These are phyloP conservation scores for Exophiala xenobiotica DNA, from an alignment of 2,329 filamentous ascomycete species.

Conservation along the genomic window DNA sequence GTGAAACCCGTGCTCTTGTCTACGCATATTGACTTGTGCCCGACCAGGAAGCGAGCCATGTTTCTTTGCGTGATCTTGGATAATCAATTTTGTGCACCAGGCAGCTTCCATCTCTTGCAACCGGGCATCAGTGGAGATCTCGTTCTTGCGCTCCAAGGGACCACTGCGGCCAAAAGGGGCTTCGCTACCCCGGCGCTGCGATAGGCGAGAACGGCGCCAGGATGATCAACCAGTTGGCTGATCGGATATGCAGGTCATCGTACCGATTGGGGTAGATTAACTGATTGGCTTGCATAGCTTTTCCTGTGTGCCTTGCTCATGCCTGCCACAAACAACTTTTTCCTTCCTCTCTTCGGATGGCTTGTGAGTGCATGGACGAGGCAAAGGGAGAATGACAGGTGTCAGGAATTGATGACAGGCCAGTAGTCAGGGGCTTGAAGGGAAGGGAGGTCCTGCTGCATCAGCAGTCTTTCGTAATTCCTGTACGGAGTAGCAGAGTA, in stretches of 20 bases:
- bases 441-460: not conserved
- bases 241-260: slow-evolving; percentile 26
- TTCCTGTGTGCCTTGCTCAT: slow-evolving; percentile 4
- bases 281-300: slow-evolving; percentile 18
- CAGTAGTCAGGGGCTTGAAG: not conserved
- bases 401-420: not conserved
- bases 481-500: not conserved
- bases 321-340: not conserved
- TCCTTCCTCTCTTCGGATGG: no score
- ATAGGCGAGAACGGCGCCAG: slow-evolving; percentile 25
- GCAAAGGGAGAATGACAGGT: not conserved
- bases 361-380: not conserved
- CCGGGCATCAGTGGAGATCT: not conserved
- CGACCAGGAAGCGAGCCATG: no score
- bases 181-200: slow-evolving; percentile 5
- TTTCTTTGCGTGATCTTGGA: no score
- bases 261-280: slow-evolving; percentile 8
- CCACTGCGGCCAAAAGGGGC: slow-evolving; percentile 5
- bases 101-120: not conserved
- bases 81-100: no score
- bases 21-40: slow-evolving; percentile 10
- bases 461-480: not conserved
- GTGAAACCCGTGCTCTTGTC: slow-evolving; percentile 21
- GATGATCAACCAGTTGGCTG: slow-evolving; percentile 20
- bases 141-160: not conserved